Conservation (phyloP, 495 filamentous ascomycete species). For the Annulohypoxylon bovei region DNA sequence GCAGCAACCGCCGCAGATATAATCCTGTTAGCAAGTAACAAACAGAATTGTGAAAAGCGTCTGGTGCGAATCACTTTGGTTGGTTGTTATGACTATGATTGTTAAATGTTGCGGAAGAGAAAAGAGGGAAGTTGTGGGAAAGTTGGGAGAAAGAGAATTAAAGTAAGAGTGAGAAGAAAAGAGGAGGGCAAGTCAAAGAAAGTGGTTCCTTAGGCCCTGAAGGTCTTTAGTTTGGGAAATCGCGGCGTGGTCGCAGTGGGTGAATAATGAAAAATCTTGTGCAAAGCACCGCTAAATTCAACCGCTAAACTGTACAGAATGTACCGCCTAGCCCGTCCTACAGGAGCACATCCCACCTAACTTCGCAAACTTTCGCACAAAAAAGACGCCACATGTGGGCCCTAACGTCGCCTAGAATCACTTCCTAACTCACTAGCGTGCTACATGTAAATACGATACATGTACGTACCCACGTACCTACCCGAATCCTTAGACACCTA, state of each 20-base stretch:
- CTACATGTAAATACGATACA: neutral
- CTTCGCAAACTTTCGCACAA: slow-evolving; percentile 24
- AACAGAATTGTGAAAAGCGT: slow-evolving; percentile 12
- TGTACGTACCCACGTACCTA: neutral
- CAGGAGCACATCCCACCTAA: slow-evolving; percentile 36
- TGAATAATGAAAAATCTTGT: slow-evolving; percentile 26
- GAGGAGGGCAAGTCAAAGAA: slow-evolving; percentile 40
- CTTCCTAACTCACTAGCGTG: slow-evolving; percentile 13
- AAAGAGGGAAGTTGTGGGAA: slow-evolving; percentile 25
- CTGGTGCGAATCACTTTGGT: slow-evolving; percentile 8
- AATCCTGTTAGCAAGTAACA: slow-evolving; percentile 28
- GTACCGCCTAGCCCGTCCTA: neutral
- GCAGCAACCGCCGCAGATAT: slow-evolving; percentile 20
- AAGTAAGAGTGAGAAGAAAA: slow-evolving; percentile 20
- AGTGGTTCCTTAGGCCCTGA: neutral
- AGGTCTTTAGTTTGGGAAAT: slow-evolving; percentile 16
- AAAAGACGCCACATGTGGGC: slow-evolving; percentile 19
- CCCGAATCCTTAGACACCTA: neutral
- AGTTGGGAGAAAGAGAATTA: slow-evolving; percentile 16
- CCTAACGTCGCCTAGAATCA: slow-evolving; percentile 17
- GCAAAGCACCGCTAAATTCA: slow-evolving; percentile 10
- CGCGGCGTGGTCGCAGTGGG: slow-evolving; percentile 14
- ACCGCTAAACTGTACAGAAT: neutral
- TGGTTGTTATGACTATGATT: slow-evolving; percentile 6
- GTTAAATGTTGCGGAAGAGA: slow-evolving; percentile 1